Evolutionary conservation across 192 early-diverging fungal species (phyloP).

Genomic region (Coemansia javaensis): DNA sequence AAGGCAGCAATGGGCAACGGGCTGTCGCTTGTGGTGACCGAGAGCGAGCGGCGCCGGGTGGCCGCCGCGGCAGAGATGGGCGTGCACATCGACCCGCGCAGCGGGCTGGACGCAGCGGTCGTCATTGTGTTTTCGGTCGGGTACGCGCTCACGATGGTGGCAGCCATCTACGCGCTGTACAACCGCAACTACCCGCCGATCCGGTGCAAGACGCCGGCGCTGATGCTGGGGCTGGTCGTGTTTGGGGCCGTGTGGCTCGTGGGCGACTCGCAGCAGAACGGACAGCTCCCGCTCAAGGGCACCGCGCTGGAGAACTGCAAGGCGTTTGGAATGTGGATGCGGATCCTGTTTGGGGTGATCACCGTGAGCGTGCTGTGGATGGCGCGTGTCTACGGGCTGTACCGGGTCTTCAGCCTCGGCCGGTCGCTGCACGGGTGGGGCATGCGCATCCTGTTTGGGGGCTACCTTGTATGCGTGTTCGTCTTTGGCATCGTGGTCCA

Average conservation of each 20-base stretch:
- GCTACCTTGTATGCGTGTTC: too few species aligned
- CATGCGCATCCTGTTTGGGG: too few species aligned
- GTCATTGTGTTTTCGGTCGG: constrained; percentile 3
- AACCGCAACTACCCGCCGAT: constrained; percentile 42
- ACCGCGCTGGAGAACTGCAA: constrained; percentile 24
- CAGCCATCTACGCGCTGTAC: constrained; percentile 12
- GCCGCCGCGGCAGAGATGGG: too few species aligned
- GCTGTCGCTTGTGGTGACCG: too few species aligned
- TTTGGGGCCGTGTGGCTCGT: constrained; percentile 31
- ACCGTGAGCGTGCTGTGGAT: constrained; percentile 7
- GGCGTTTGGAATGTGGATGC: constrained; percentile 40
- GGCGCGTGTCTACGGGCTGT: too few species aligned
- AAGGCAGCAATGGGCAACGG: too few species aligned
- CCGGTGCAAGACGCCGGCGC: constrained; percentile 18
- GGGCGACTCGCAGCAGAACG: constrained; percentile 47
- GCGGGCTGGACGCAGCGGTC: constrained; percentile 4
- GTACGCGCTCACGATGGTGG: constrained; percentile 21
- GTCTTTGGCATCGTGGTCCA: too few species aligned
- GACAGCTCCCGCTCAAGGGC: constrained; percentile 22
- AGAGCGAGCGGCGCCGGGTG: too few species aligned
- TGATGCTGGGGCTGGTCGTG: constrained; percentile 19
- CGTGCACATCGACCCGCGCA: constrained; percentile 12
- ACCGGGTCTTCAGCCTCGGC: too few species aligned
- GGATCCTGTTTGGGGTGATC: constrained; percentile 44
- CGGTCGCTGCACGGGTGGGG: too few species aligned